These are phyloP conservation scores for Neurospora cerealis DNA, from an alignment of 495 filamentous ascomycete species.

Conservation along the genomic window DNA sequence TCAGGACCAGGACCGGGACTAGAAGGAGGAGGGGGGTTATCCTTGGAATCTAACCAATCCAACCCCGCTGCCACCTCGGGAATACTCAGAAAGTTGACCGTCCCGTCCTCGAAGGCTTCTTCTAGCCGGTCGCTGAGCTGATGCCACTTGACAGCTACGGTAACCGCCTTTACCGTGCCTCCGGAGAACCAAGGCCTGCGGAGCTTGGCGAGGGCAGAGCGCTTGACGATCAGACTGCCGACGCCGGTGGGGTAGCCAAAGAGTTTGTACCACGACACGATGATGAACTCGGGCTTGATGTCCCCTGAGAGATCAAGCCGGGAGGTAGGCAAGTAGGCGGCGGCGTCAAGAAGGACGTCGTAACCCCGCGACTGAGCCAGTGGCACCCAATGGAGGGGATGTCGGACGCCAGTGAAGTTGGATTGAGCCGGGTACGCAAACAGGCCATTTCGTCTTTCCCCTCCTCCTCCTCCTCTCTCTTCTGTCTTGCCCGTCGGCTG, in stretches of 20 bases:
- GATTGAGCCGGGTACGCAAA: slow-evolving; percentile 58
- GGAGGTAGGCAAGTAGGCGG: slow-evolving; percentile 45
- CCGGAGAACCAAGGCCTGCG: slow-evolving; percentile 49
- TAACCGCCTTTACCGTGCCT: slow-evolving; percentile 48
- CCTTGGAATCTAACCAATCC: slow-evolving; percentile 18
- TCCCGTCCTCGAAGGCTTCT: slow-evolving; percentile 50
- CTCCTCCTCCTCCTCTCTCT: not conserved
- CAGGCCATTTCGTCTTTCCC: slow-evolving; percentile 19
- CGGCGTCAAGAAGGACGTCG: slow-evolving; percentile 49
- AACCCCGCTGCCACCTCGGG: slow-evolving; percentile 45
- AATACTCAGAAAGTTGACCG: slow-evolving; percentile 48
- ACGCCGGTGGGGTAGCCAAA: slow-evolving; percentile 54
- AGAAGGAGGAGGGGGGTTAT: not conserved
- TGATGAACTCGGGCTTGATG: slow-evolving; percentile 45
- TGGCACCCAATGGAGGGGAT: slow-evolving; percentile 42
- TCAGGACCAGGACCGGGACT: not conserved
- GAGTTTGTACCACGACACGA: slow-evolving; percentile 53
- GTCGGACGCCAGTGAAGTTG: slow-evolving; percentile 52
- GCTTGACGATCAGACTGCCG: slow-evolving; percentile 45
- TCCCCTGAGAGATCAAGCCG: slow-evolving; percentile 39
- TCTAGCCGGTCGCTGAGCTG: slow-evolving; percentile 27
- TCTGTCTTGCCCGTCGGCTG: too few relatives aligned
- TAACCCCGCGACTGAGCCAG: slow-evolving; percentile 31
- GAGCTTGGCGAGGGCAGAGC: slow-evolving; percentile 31
- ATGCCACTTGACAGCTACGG: slow-evolving; percentile 41